A percentile compares a stretch with the other conserved stretches of the same genome.
Conservation (phyloP, 306 rosid genomes). For the Geum urbanum region DNA sequence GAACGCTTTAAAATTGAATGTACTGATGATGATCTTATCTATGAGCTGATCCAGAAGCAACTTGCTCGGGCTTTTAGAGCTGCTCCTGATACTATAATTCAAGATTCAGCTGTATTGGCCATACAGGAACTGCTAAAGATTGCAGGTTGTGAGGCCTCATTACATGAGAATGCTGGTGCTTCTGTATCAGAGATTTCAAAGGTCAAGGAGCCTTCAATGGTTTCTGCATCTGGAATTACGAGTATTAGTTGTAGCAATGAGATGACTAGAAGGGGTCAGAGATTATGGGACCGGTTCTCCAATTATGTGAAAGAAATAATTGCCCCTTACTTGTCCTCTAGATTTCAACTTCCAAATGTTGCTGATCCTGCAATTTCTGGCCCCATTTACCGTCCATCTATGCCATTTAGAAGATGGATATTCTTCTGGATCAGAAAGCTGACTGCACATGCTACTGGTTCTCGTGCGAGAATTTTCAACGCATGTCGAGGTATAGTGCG, state of each 20-base stretch:
- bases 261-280: slow-evolving; percentile 80
- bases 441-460: slow-evolving; percentile 78
- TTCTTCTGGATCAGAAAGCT: slow-evolving; percentile 78
- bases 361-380: slow-evolving; percentile 58
- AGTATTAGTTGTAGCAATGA: slow-evolving; percentile 33
- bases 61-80: slow-evolving; percentile 93
- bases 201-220: slow-evolving; percentile 24
- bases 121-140: slow-evolving; percentile 94
- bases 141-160: slow-evolving; percentile 91
- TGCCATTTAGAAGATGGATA: slow-evolving; percentile 93
- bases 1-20: slow-evolving; percentile 90
- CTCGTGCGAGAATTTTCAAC: slow-evolving; percentile 86
- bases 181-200: slow-evolving; percentile 37
- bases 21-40: slow-evolving; percentile 92
- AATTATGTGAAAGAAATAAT: slow-evolving; percentile 91
- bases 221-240: slow-evolving; percentile 35
- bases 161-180: slow-evolving; percentile 68
- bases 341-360: slow-evolving; percentile 78
- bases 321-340: slow-evolving; percentile 94
- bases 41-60: slow-evolving; percentile 93
- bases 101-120: slow-evolving; percentile 97
- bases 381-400: slow-evolving; percentile 66
- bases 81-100: slow-evolving; percentile 87
- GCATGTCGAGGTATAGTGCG: slow-evolving; percentile 93
- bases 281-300: slow-evolving; percentile 89